Percentiles rank a stretch among this genome's conserved stretches.
These are phyloP conservation scores for Aspergillus sp. DNA, from an alignment of 2,329 filamentous ascomycete genomes.

Conservation along the genomic window DNA sequence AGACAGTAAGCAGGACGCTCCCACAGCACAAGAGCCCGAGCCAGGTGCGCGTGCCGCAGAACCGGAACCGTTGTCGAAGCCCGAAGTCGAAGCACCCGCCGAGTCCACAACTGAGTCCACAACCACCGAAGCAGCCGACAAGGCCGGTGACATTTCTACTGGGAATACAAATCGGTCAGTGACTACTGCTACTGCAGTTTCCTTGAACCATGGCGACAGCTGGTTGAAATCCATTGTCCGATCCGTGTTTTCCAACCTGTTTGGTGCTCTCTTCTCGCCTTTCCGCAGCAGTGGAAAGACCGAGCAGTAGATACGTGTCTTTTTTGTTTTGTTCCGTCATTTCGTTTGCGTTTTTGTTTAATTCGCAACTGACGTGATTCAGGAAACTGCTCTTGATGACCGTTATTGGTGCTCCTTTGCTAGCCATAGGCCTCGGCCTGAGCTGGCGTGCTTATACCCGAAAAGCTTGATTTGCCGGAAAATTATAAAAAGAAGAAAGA, in stretches of 20 bases:
- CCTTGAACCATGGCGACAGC: conserved; percentile 31
- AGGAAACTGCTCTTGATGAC: conserved; percentile 27
- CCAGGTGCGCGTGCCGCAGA: conserved; percentile 24
- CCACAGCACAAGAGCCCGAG: conserved; percentile 18
- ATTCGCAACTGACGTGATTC: conserved; percentile 24
- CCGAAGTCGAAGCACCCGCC: conserved; percentile 7
- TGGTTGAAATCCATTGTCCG: conserved; percentile 37
- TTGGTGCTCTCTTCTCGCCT: conserved; percentile 33
- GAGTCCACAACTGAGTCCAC: conserved; percentile 7
- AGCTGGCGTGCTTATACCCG: conserved; percentile 18
- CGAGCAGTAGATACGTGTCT: conserved; percentile 17
- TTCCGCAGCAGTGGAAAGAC: conserved; percentile 31
- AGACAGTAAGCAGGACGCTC: conserved; percentile 17
- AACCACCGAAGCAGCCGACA: conserved; percentile 10
- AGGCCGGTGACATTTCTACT: conserved; percentile 25
- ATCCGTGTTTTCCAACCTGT: conserved; percentile 35
- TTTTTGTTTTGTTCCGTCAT: conserved; percentile 10
- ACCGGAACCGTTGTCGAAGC: conserved; percentile 82
- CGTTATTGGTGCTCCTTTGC: conserved; percentile 22
- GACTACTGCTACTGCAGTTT: conserved; percentile 25
- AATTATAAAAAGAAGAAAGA: conserved; percentile 4
- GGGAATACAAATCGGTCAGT: conserved; percentile 33
- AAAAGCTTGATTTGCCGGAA: conserved; percentile 11
- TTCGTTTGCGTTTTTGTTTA: conserved; percentile 9
- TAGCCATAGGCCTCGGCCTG: conserved; percentile 25